phyloP scores from a whole-genome alignment of 306 rosid species.

The Pterocarpus santalinus region DNA sequence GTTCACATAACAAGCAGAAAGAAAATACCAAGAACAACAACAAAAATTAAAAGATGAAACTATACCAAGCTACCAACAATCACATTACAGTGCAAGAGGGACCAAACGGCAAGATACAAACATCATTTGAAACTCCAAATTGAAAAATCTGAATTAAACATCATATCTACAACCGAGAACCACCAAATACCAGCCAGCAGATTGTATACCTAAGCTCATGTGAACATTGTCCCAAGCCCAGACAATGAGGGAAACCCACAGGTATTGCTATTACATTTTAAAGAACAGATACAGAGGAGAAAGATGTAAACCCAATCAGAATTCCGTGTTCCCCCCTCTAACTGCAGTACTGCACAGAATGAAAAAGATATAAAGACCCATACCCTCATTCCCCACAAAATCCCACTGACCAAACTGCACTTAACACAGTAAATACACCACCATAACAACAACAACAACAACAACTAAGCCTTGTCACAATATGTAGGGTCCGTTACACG shows the following conservation, averaged over 20 bases:
- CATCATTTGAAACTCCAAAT: neutral
- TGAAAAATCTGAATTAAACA: neutral
- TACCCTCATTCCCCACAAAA: neutral
- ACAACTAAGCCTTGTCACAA: neutral
- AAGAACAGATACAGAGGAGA: neutral
- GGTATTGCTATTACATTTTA: neutral
- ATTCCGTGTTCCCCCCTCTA: neutral
- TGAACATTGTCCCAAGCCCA: neutral
- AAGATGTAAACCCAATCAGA: slow-evolving; percentile 8
- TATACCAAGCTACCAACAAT: neutral
- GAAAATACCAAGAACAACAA: neutral
- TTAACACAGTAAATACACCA: neutral
- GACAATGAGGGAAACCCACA: neutral
- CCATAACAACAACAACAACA: too few relatives aligned
- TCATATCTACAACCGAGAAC: slow-evolving; percentile 8
- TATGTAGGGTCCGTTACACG: too few relatives aligned
- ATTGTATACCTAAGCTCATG: neutral
- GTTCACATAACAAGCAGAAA: slow-evolving; percentile 23
- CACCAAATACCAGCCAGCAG: slow-evolving; percentile 31
- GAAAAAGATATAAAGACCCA: neutral
- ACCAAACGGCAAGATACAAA: slow-evolving; percentile 3
- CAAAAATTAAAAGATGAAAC: neutral
- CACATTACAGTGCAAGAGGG: neutral
- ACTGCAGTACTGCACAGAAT: neutral
- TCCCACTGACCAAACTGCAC: neutral